These are phyloP conservation scores for Westerdykella ornata DNA, from an alignment of 2,329 filamentous ascomycete genomes.

Conservation along the genomic window DNA sequence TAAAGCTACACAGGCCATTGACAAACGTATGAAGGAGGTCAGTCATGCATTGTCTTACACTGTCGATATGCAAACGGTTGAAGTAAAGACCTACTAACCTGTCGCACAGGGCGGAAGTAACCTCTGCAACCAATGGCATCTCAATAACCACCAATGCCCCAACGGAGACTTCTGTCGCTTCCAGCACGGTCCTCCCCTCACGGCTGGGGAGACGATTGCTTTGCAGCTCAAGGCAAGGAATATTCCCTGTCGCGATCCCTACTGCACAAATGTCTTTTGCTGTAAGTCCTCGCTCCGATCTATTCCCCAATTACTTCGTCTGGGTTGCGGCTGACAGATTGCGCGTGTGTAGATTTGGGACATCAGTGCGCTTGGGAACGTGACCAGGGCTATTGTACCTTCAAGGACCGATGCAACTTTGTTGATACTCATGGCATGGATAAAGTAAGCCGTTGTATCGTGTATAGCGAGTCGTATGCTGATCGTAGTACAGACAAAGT, in stretches of 20 bases:
- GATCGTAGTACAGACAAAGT: not conserved
- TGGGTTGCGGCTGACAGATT: constrained; percentile 4
- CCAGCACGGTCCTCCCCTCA: constrained; percentile 38
- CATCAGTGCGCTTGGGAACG: constrained; percentile 37
- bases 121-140: constrained; percentile 33
- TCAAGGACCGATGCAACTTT: constrained; percentile 35
- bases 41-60: not conserved
- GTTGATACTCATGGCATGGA: constrained; percentile 38
- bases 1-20: constrained; percentile 19
- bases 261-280: constrained; percentile 40
- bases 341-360: constrained; percentile 27
- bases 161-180: constrained; percentile 40
- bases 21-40: constrained; percentile 25
- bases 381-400: constrained; percentile 35
- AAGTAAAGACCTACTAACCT: not conserved
- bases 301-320: not conserved
- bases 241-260: constrained; percentile 33
- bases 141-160: constrained; percentile 33
- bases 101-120: constrained; percentile 17
- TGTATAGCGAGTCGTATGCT: not conserved
- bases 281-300: constrained; percentile 19
- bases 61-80: not conserved
- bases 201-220: constrained; percentile 34
- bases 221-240: constrained; percentile 40
- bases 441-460: constrained; percentile 16